A percentile compares a stretch with the other conserved stretches of the same genome.
These are phyloP conservation scores for Lomentospora prolificans DNA, from an alignment of 2,329 filamentous ascomycete genomes.

Conservation along the genomic window DNA sequence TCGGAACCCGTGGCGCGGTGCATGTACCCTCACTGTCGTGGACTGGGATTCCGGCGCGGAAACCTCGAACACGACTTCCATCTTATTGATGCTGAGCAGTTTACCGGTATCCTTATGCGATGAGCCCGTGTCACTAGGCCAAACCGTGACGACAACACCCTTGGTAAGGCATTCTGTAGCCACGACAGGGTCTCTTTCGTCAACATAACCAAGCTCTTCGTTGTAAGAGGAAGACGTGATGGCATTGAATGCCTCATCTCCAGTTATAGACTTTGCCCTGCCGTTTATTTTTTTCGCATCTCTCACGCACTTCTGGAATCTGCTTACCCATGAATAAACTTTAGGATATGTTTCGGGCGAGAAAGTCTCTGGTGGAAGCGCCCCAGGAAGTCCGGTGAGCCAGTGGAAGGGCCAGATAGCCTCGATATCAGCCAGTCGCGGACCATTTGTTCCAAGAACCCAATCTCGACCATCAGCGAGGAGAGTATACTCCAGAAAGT, in stretches of 20 bases:
- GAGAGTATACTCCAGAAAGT: constrained; percentile 50
- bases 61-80: constrained; percentile 50
- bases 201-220: constrained; percentile 30
- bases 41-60: constrained; percentile 25
- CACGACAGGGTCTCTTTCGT: constrained; percentile 36
- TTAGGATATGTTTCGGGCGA: constrained; percentile 43
- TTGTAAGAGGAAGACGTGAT: constrained; percentile 36
- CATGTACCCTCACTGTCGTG: constrained; percentile 43
- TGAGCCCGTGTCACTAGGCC: constrained; percentile 52
- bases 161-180: constrained; percentile 35
- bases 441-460: constrained; percentile 43
- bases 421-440: constrained; percentile 58
- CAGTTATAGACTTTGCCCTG: constrained; percentile 32
- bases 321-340: constrained; percentile 52
- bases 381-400: constrained; percentile 45
- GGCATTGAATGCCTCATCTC: constrained; percentile 40
- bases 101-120: constrained; percentile 47
- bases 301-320: constrained; percentile 44
- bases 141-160: constrained; percentile 47
- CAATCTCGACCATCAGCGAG: constrained; percentile 58
- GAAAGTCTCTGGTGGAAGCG: constrained; percentile 43
- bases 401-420: constrained; percentile 60
- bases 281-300: constrained; percentile 28
- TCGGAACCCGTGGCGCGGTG: constrained; percentile 50
- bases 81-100: constrained; percentile 39